Evolutionary conservation across 352 stramenopile genomes (phyloP).

Genomic region (Globisporangium nunn): DNA sequence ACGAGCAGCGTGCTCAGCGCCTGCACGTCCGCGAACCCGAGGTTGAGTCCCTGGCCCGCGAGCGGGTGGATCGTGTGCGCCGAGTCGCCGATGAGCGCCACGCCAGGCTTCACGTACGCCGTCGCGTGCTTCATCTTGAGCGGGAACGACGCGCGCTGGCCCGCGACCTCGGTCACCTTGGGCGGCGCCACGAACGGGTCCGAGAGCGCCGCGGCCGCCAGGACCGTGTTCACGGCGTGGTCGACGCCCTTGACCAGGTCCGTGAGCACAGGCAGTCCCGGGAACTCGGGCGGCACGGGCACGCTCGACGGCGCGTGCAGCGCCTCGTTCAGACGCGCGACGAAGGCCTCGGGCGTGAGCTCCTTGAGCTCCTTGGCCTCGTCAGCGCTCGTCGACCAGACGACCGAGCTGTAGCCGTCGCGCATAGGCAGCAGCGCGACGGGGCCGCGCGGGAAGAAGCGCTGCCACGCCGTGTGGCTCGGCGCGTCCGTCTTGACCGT

Average conservation of each 20-base stretch:
- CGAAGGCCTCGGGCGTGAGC: conserved; percentile 67
- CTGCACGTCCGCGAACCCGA: conserved; percentile 90
- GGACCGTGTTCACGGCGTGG: conserved; percentile 64
- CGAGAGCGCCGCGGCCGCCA: conserved; percentile 61
- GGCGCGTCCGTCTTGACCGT: conserved; percentile 83
- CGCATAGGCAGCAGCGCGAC: conserved; percentile 87
- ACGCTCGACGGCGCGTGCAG: conserved; percentile 40
- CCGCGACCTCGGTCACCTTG: conserved; percentile 56
- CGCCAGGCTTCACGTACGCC: conserved; percentile 77
- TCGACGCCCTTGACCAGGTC: conserved; percentile 74
- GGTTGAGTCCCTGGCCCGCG: conserved; percentile 93
- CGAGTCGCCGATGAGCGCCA: conserved; percentile 92
- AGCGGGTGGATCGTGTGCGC: conserved; percentile 95
- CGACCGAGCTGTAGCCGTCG: conserved; percentile 86
- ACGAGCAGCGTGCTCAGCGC: conserved; percentile 66
- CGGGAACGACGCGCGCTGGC: conserved; percentile 79
- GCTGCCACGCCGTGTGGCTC: conserved; percentile 86
- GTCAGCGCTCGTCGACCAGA: conserved; percentile 85
- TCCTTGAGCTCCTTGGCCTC: conserved; percentile 78
- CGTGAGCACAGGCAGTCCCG: conserved; percentile 68
- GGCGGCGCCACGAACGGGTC: conserved; percentile 76
- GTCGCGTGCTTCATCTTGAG: conserved; percentile 87
- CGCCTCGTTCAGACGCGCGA: conserved; percentile 74
- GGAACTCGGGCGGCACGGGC: conserved; percentile 56
- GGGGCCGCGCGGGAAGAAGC: conserved; percentile 86